phyloP scores from a whole-genome alignment of 371 early-diverging fungal species.

The Circinella minor region DNA sequence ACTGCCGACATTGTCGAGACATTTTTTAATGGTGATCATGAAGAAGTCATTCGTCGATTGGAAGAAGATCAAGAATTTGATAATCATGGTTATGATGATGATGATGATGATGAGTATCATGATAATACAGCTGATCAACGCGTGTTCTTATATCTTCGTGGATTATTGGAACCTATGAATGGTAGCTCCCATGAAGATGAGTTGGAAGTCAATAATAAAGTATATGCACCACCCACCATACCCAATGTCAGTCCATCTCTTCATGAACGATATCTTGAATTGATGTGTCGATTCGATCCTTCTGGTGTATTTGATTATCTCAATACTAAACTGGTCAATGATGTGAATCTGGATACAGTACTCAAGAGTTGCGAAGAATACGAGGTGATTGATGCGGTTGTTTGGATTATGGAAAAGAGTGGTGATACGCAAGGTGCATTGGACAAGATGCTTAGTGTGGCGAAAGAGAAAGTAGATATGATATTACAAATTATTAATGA shows the following conservation, averaged over 20 bases:
- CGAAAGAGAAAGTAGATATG: constrained; percentile 53
- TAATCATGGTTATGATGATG: constrained; percentile 45
- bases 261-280: constrained; percentile 72
- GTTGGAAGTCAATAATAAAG: neutral
- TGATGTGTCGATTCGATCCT: constrained; percentile 74
- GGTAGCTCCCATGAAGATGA: neutral
- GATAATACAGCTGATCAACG: constrained; percentile 48
- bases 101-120: constrained; percentile 49
- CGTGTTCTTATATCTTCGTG: constrained; percentile 69
- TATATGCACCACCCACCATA: constrained; percentile 2
- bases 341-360: constrained; percentile 62
- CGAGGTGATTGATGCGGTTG: constrained; percentile 72
- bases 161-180: constrained; percentile 62
- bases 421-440: constrained; percentile 74
- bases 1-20: constrained; percentile 63
- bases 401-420: constrained; percentile 79
- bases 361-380: constrained; percentile 60
- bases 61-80: constrained; percentile 57
- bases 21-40: constrained; percentile 69
- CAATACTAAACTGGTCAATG: constrained; percentile 60
- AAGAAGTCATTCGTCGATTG: constrained; percentile 59
- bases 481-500: constrained; percentile 48
- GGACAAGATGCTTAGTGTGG: constrained; percentile 65
- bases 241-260: constrained; percentile 27
- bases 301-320: constrained; percentile 68